These are phyloP conservation scores for Clonostachys byssicola DNA, from an alignment of 2,329 filamentous ascomycete species.

Conservation along the genomic window DNA sequence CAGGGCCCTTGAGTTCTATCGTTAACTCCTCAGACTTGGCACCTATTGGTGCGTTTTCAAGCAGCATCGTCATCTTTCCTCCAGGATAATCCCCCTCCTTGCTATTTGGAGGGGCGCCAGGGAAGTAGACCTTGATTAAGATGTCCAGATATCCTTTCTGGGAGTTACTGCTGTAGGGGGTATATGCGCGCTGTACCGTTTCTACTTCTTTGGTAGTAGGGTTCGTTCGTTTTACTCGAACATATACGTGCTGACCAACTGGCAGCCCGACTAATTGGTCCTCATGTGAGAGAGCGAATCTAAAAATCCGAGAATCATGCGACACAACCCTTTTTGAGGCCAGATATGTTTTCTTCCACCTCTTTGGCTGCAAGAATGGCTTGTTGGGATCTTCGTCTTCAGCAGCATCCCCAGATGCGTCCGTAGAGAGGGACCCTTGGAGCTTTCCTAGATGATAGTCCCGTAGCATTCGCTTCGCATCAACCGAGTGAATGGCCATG, in stretches of 20 bases:
- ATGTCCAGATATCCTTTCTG: not conserved
- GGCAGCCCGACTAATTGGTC: not conserved
- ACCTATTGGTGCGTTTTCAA: not conserved
- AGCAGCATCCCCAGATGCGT: not conserved
- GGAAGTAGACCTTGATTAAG: not conserved
- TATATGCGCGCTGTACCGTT: not conserved
- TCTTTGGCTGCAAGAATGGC: not conserved
- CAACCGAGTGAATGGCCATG: not conserved
- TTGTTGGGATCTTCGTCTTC: not conserved
- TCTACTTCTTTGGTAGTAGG: not conserved
- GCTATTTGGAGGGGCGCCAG: not conserved
- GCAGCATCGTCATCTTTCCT: not conserved
- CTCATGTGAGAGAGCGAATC: not conserved
- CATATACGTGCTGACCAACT: not conserved
- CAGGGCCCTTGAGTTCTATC: not conserved
- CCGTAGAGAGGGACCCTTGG: not conserved
- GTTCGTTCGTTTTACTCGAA: not conserved
- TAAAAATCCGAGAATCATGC: not conserved
- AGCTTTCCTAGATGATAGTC: not conserved
- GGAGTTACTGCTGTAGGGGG: not conserved
- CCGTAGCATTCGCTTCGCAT: not conserved
- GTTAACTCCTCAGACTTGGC: not conserved
- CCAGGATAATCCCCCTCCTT: not conserved
- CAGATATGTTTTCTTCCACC: not conserved
- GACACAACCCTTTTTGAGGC: not conserved